Evolutionary conservation across 1,284 basidiomycete species (phyloP), one percentile per base, ranked within the genome.

Genomic region (Tilletia setariae): DNA sequence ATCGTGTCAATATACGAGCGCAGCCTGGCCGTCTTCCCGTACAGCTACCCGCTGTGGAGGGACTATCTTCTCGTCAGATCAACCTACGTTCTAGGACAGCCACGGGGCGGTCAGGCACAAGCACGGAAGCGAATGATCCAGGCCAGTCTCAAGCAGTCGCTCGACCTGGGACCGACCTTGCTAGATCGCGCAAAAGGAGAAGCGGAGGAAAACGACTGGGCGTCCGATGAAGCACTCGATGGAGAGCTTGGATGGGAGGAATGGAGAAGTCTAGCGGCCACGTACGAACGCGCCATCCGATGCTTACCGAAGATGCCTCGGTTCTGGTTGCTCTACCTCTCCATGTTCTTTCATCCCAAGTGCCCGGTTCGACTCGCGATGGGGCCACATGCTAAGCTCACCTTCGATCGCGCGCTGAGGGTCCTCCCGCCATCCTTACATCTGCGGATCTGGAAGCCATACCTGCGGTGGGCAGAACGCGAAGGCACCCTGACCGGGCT

Each of bases 391-490:
- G 94, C 94, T 4, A 89, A 95, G 21, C 88, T 90, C 72, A 96
- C 94, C 0, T 98, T 92, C 80, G 96, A 99, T 84, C 90, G 96
- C 65, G 93, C 95, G 0, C 85, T 99, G 32, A 90, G 96, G 64
- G 94, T 94, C 0, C 87, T 99, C 6, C 92, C 94, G 4, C 94
- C 93, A 2, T 94, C 93, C 61, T 86, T 98, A n/a, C 96, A 99
- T 81, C 88, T 89, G 16, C 90, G 94, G 47, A 88, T 98, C 73
- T 99, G 96, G 96, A 88, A 91, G 23, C 87, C 91, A 64, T 98
- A 97, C 83, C 87, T 99, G n/a, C 86, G 91, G 8, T 98, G 94
- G 93, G 91, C 94, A 1, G 93, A 96, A 85, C 83, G 86, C 32
- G 88, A 87, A 23, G 62, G 23, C n/a, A 13, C 42, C 40, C 23